Evolutionary conservation across 2,329 filamentous ascomycete species (phyloP).

Genomic region (Colletotrichum aenigma): DNA sequence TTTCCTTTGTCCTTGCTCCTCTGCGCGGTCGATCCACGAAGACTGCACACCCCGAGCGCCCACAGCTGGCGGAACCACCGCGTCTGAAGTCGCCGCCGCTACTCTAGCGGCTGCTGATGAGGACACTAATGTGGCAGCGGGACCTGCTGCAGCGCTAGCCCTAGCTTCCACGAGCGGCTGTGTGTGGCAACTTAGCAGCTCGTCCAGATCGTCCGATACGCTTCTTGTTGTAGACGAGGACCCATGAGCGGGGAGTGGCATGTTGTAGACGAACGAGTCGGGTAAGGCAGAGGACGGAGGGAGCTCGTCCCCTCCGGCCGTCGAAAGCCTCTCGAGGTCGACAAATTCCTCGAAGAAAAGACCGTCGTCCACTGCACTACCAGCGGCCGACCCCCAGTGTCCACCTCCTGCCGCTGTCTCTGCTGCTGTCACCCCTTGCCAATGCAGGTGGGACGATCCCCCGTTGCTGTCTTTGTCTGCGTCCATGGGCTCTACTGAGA

Average conservation of each 20-base stretch:
- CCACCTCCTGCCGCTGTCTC: neutral
- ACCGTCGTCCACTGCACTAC: slow-evolving; percentile 2
- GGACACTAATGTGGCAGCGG: slow-evolving; percentile 17
- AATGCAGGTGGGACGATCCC: slow-evolving; percentile 8
- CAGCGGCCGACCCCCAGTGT: neutral
- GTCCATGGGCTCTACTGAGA: slow-evolving; percentile 19
- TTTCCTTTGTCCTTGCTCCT: slow-evolving; percentile 20
- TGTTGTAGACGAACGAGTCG: slow-evolving; percentile 23
- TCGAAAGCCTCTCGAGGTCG: slow-evolving; percentile 24
- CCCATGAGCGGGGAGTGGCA: slow-evolving; percentile 15
- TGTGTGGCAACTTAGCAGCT: slow-evolving; percentile 19
- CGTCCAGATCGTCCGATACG: slow-evolving; percentile 23
- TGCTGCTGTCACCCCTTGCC: slow-evolving; percentile 9
- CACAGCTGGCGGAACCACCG: slow-evolving; percentile 5
- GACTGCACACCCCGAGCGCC: slow-evolving; percentile 8
- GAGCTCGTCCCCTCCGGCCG: slow-evolving; percentile 13
- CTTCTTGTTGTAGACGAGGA: slow-evolving; percentile 13
- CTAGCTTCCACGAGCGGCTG: slow-evolving; percentile 14
- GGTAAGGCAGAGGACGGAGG: neutral
- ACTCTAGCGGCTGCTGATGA: slow-evolving; percentile 15
- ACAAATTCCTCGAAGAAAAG: slow-evolving; percentile 33
- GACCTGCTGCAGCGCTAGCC: slow-evolving; percentile 20
- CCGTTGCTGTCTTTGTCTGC: slow-evolving; percentile 17
- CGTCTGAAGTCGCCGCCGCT: slow-evolving; percentile 2
- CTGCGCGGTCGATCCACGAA: slow-evolving; percentile 18